Base-by-base conservation (phyloP, 2,329 filamentous ascomycete genomes). In the Aspergillus viridinutans region DNA sequence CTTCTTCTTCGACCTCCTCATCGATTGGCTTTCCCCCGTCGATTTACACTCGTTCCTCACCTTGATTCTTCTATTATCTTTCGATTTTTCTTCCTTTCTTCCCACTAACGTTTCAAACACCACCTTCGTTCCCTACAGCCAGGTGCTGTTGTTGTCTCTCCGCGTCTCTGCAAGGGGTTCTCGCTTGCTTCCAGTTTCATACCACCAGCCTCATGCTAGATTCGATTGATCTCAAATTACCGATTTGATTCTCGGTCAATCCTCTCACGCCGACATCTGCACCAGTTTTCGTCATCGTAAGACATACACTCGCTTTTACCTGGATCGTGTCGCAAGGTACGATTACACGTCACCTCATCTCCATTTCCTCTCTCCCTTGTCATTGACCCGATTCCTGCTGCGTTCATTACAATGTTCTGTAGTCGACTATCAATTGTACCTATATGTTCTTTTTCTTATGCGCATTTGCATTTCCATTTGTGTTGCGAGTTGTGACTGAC, bases 111-210 rank as follows among this genome's bases (percentile, higher is more conserved):
- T 62, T 62, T 61, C 64, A 64, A 56, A 54, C 54, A 54, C 62
- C 49, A 59, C 55, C 54, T 48, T 56, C 45, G 50, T 58, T 59
- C 57, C 43, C 43, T 60, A 58, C 65, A 64, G 68, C 68, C 68
- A 64, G 65, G 66, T 58, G 64, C 63, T 68, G 64, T 57, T 51
- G 49, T 59, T 64, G 20, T 69, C 62, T 61, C 53, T 60, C 58
- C 56, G 49, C 48, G 55, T 60, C 58, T 57, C 60, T 58, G 57
- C 58, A 65, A 63, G 61, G 64, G 58, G 48, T 38, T 49, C 32
- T 57, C 52, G 52, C 52, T 58, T 61, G 55, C 56, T 53, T 53
- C 54, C 59, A 62, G 56, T 52, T 53, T 28, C 49, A 61, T 51
- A 54, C 28, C 47, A 50, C 59, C 59, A 64, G 42, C 57, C 59